Conservation (phyloP, 495 filamentous ascomycete species). For the Opeltia flavorubescens region DNA sequence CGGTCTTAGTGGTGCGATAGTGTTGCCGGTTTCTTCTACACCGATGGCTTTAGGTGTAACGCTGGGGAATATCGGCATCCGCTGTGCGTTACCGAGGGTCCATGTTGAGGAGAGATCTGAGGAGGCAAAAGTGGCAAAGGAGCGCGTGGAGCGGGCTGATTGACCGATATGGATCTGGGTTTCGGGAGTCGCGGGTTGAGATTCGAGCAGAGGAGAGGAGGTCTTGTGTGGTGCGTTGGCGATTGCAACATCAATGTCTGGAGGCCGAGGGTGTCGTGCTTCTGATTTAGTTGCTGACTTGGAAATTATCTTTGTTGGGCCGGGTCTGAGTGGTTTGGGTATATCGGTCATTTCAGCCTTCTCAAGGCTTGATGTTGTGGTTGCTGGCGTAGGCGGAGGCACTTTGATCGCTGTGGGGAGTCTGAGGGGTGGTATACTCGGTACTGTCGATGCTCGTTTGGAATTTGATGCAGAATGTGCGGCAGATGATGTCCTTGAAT, state of each 20-base stretch:
- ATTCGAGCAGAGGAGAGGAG: background rate
- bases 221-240: background rate
- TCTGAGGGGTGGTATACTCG: background rate
- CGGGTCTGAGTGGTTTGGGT: background rate
- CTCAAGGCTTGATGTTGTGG: conserved; percentile 15
- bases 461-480: background rate
- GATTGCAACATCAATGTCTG: background rate
- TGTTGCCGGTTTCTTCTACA: background rate
- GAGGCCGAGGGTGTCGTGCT: background rate
- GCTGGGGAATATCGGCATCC: conserved; percentile 16
- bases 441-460: background rate
- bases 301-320: background rate
- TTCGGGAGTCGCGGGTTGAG: background rate
- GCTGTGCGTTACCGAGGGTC: conserved; percentile 15
- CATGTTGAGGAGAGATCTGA: conserved; percentile 15
- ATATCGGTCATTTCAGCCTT: conserved; percentile 6
- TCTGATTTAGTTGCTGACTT: background rate
- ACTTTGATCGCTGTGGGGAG: background rate
- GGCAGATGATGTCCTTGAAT: background rate
- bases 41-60: conserved; percentile 2
- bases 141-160: conserved; percentile 15
- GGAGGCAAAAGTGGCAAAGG: conserved; percentile 14
- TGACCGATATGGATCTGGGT: conserved; percentile 2
- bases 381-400: conserved; percentile 13
- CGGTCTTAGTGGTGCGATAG: background rate